Percentiles rank a stretch among this genome's conserved stretches.
These are phyloP conservation scores for Metarhizium guizhouense DNA, from an alignment of 2,329 filamentous ascomycete genomes.

Conservation along the genomic window DNA sequence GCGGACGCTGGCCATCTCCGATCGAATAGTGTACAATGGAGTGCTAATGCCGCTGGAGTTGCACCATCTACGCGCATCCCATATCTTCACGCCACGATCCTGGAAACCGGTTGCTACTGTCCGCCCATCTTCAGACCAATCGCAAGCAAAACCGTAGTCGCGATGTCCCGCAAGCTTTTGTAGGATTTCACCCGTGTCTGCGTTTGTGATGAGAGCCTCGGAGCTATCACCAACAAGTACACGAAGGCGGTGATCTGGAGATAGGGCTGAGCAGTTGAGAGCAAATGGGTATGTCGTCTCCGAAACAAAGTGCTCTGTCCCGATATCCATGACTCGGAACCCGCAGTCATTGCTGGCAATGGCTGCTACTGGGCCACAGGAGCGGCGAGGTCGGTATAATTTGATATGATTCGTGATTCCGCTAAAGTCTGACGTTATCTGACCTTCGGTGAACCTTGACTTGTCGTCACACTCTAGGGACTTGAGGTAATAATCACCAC, in stretches of 20 bases:
- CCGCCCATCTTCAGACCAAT: slow-evolving; percentile 71
- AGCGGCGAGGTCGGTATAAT: slow-evolving; percentile 43
- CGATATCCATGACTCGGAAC: slow-evolving; percentile 50
- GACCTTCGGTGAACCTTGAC: slow-evolving; percentile 31
- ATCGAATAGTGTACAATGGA: slow-evolving; percentile 46
- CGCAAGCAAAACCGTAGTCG: slow-evolving; percentile 68
- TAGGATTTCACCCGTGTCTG: slow-evolving; percentile 52
- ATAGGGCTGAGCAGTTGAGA: slow-evolving; percentile 65
- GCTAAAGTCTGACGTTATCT: slow-evolving; percentile 37
- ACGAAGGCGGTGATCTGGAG: slow-evolving; percentile 61
- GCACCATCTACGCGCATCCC: slow-evolving; percentile 65
- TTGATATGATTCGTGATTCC: slow-evolving; percentile 60
- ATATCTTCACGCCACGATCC: slow-evolving; percentile 64
- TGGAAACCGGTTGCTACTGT: slow-evolving; percentile 71
- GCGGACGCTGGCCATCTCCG: slow-evolving; percentile 60
- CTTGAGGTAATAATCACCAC: slow-evolving; percentile 44
- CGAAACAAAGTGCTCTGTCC: slow-evolving; percentile 48
- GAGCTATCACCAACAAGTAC: slow-evolving; percentile 63
- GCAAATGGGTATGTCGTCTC: slow-evolving; percentile 46
- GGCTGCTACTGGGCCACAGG: slow-evolving; percentile 43
- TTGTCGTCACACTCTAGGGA: slow-evolving; percentile 31
- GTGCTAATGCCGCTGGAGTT: slow-evolving; percentile 37
- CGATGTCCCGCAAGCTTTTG: slow-evolving; percentile 53
- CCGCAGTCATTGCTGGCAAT: slow-evolving; percentile 55
- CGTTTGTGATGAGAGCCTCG: slow-evolving; percentile 58